These are phyloP conservation scores for Epicoccum nigrum DNA, from an alignment of 2,329 filamentous ascomycete genomes.

Conservation along the genomic window DNA sequence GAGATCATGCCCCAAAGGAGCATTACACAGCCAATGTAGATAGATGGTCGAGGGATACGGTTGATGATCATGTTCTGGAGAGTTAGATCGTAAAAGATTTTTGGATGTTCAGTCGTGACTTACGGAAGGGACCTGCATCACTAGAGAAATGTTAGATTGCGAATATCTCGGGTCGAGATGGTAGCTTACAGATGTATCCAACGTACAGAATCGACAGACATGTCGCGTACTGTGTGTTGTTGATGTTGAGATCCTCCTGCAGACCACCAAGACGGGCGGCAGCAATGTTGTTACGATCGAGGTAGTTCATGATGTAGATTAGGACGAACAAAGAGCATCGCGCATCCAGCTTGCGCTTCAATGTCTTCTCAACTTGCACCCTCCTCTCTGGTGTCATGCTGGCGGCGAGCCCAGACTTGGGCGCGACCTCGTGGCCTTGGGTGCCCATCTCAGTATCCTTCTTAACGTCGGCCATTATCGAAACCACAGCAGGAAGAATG, in stretches of 20 bases:
- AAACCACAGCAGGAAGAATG: not conserved
- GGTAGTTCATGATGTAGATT: slow-evolving; percentile 48
- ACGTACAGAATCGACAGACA: slow-evolving; percentile 41
- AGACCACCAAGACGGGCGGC: slow-evolving; percentile 43
- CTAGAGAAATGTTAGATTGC: not conserved
- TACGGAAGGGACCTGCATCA: slow-evolving; percentile 3
- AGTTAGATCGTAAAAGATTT: not conserved
- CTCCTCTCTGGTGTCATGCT: slow-evolving; percentile 40
- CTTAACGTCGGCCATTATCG: slow-evolving; percentile 18
- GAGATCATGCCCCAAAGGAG: slow-evolving; percentile 50
- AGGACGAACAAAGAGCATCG: slow-evolving; percentile 43
- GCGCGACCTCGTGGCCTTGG: slow-evolving; percentile 12
- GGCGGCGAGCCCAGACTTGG: slow-evolving; percentile 22
- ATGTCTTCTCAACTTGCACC: slow-evolving; percentile 39
- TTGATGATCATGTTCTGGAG: slow-evolving; percentile 48
- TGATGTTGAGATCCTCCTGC: slow-evolving; percentile 39
- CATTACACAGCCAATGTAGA: slow-evolving; percentile 48
- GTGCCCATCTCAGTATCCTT: slow-evolving; percentile 11
- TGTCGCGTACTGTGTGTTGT: slow-evolving; percentile 42
- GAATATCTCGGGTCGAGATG: too few species aligned
- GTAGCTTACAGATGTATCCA: slow-evolving; percentile 18
- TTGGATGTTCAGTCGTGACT: not conserved
- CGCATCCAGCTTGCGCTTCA: slow-evolving; percentile 44
- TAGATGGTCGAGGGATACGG: slow-evolving; percentile 39
- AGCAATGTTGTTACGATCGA: slow-evolving; percentile 44